Conservation (phyloP, 2,329 filamentous ascomycete species). For the Ilyonectria robusta region DNA sequence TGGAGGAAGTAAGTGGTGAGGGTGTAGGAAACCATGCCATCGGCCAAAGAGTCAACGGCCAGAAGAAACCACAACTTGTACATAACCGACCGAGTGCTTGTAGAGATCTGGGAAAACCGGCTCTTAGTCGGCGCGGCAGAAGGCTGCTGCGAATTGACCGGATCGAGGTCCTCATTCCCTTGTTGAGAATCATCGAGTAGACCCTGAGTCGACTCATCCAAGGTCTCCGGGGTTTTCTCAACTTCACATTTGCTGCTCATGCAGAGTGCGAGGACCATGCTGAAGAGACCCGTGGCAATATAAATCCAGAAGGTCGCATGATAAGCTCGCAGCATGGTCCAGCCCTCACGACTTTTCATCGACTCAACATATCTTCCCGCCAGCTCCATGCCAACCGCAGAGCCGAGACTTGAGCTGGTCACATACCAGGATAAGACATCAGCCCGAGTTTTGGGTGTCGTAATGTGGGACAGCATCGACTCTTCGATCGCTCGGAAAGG, state of each 20-base stretch:
- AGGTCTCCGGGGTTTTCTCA: slow-evolving; percentile 41
- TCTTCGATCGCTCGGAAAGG: slow-evolving; percentile 79
- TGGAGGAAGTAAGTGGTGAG: slow-evolving; percentile 73
- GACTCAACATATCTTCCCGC: slow-evolving; percentile 66
- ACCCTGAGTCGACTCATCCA: slow-evolving; percentile 41
- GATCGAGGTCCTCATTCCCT: slow-evolving; percentile 25
- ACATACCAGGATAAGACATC: slow-evolving; percentile 80
- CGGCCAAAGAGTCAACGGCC: slow-evolving; percentile 74
- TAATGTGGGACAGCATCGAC: slow-evolving; percentile 73
- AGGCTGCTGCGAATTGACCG: slow-evolving; percentile 25
- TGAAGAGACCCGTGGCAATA: slow-evolving; percentile 67
- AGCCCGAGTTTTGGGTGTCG: slow-evolving; percentile 65
- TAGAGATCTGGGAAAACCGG: slow-evolving; percentile 69
- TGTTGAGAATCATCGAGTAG: slow-evolving; percentile 43
- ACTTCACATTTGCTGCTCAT: slow-evolving; percentile 68
- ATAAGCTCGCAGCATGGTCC: slow-evolving; percentile 66
- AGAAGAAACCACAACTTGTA: slow-evolving; percentile 76
- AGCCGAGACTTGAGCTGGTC: slow-evolving; percentile 68
- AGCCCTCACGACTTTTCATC: slow-evolving; percentile 61
- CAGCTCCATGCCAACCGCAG: slow-evolving; percentile 66
- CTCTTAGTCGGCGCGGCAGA: slow-evolving; percentile 41
- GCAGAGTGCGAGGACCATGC: slow-evolving; percentile 60
- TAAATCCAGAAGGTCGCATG: slow-evolving; percentile 73
- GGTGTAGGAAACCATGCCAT: slow-evolving; percentile 74
- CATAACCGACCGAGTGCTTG: slow-evolving; percentile 70